Conservation (phyloP, 345 rosid genomes). For the Arabidopsis suecica region DNA sequence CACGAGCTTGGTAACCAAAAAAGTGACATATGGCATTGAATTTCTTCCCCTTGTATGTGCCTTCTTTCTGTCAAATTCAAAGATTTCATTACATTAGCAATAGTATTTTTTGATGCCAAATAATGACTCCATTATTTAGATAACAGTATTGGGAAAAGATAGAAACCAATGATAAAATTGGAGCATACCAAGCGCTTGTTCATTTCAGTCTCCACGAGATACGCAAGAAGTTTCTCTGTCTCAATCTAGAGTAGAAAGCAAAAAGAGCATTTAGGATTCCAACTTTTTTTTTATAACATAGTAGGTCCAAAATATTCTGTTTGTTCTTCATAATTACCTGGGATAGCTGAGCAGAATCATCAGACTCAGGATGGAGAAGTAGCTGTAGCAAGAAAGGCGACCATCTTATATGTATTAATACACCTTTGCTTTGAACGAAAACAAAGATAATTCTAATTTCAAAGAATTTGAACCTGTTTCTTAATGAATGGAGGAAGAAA, state of each 20-base stretch:
- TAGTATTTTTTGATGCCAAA: conserved; percentile 6
- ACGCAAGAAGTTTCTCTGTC: conserved; percentile 95
- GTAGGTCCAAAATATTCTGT: not conserved
- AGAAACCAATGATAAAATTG: not conserved
- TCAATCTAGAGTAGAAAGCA: conserved; percentile 68
- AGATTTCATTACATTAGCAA: conserved; percentile 21
- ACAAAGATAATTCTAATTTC: conserved; percentile 18
- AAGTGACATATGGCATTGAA: conserved; percentile 98
- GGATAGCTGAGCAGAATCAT: conserved; percentile 99
- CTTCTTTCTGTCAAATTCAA: conserved; percentile 70
- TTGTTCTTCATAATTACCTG: conserved; percentile 60
- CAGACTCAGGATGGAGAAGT: conserved; percentile 93
- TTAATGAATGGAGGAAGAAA: conserved; percentile 89
- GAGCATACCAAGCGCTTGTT: conserved; percentile 75
- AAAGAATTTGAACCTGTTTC: conserved; percentile 67
- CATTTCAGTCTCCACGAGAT: conserved; percentile 97
- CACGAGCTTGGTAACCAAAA: conserved; percentile 99
- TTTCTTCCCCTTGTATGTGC: conserved; percentile 91
- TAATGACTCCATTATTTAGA: not conserved
- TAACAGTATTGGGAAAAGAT: not conserved
- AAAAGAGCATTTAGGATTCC: conserved; percentile 34
- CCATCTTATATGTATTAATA: conserved; percentile 37
- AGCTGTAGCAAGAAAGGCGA: conserved; percentile 61
- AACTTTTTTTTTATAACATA: conserved; percentile 11
- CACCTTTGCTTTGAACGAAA: conserved; percentile 13